A percentile compares a stretch with the other conserved stretches of the same genome.
These are phyloP conservation scores for Barnettozyma sucrosica DNA, from an alignment of 805 yeast species.

Conservation along the genomic window DNA sequence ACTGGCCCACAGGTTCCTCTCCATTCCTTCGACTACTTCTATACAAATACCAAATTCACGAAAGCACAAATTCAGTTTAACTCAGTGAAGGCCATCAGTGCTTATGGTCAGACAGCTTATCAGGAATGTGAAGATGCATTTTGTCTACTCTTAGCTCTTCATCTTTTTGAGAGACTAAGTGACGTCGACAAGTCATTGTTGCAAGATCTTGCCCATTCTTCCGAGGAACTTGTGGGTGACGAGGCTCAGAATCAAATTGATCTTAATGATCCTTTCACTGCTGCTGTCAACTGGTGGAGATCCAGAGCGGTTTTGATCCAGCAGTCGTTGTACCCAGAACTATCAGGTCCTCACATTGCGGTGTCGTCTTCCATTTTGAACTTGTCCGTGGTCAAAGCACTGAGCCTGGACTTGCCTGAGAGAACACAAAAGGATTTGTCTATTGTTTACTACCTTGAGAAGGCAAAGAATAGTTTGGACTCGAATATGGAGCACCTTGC, in stretches of 20 bases:
- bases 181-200: slow-evolving; percentile 27
- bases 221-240: slow-evolving; percentile 26
- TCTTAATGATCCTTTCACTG: slow-evolving; percentile 24
- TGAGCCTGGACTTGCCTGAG: slow-evolving; percentile 24
- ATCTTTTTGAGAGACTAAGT: slow-evolving; percentile 38
- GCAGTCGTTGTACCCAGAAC: slow-evolving; percentile 57
- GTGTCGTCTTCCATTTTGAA: slow-evolving; percentile 31
- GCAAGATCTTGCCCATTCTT: slow-evolving; percentile 19
- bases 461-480: slow-evolving; percentile 56
- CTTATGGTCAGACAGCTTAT: slow-evolving; percentile 71
- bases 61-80: slow-evolving; percentile 15
- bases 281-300: slow-evolving; percentile 70
- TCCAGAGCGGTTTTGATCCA: slow-evolving; percentile 62
- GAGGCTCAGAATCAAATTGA: slow-evolving; percentile 5
- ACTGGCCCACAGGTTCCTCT: slow-evolving; percentile 70
- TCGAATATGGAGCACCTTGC: slow-evolving; percentile 60
- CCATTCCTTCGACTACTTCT: slow-evolving; percentile 29
- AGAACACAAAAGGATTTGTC: slow-evolving; percentile 34
- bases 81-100: slow-evolving; percentile 36
- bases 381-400: slow-evolving; percentile 17
- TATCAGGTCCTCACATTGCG: slow-evolving; percentile 40
- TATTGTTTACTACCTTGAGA: slow-evolving; percentile 55
- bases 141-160: slow-evolving; percentile 37
- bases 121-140: slow-evolving; percentile 48
- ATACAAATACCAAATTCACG: slow-evolving; percentile 8